Conservation (phyloP, 2,329 filamentous ascomycete species). For the Macrophomina tecta region DNA sequence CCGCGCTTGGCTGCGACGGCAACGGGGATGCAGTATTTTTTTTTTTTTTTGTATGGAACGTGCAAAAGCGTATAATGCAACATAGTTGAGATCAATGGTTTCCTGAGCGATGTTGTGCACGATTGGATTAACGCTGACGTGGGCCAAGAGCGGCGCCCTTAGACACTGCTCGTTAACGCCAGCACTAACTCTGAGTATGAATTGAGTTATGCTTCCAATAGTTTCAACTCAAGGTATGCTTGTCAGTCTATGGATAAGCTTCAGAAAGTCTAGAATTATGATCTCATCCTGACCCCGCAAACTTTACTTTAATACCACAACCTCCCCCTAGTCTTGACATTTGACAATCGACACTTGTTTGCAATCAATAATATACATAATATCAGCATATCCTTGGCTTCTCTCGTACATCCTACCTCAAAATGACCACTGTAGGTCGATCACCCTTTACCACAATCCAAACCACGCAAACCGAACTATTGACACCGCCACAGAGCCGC, state of each 20-base stretch:
- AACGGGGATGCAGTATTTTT: neutral
- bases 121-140: too few relatives aligned
- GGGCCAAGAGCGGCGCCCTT: too few relatives aligned
- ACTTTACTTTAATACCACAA: neutral
- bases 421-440: neutral
- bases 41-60: too few relatives aligned
- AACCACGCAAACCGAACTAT: neutral
- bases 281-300: neutral
- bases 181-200: neutral
- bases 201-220: neutral
- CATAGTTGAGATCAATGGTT: too few relatives aligned
- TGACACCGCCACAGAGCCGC: neutral
- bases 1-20: neutral
- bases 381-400: too few relatives aligned
- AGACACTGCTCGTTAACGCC: too few relatives aligned
- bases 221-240: neutral
- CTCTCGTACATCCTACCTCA: too few relatives aligned
- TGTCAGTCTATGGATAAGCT: neutral
- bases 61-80: too few relatives aligned
- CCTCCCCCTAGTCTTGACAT: neutral
- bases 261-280: neutral
- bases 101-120: too few relatives aligned
- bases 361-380: too few relatives aligned
- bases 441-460: neutral
- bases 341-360: too few relatives aligned